These are phyloP conservation scores for Rhynchosporium graminicola DNA, from an alignment of 2,329 filamentous ascomycete genomes.

Conservation along the genomic window DNA sequence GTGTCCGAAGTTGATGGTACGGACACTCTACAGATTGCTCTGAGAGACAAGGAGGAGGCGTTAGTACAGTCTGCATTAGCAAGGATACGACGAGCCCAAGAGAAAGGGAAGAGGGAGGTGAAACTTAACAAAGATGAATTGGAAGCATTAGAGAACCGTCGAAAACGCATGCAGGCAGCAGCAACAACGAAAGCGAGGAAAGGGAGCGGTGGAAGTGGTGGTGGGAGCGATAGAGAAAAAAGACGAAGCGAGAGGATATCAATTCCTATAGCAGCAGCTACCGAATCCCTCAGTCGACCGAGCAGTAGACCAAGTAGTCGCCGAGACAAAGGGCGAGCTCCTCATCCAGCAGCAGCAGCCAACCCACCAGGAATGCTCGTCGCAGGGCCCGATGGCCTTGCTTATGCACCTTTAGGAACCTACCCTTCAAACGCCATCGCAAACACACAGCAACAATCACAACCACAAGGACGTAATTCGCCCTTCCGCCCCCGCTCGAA, in stretches of 20 bases:
- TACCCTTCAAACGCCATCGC: slow-evolving; percentile 33
- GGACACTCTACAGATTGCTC: slow-evolving; percentile 53
- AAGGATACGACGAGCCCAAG: slow-evolving; percentile 76
- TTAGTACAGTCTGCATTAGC: slow-evolving; percentile 77
- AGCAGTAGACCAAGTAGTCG: slow-evolving; percentile 21
- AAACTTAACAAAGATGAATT: slow-evolving; percentile 79
- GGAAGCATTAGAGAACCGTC: slow-evolving; percentile 71
- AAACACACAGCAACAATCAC: slow-evolving; percentile 12
- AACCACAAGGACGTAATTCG: slow-evolving; percentile 39
- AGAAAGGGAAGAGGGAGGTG: slow-evolving; percentile 75
- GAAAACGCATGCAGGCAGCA: slow-evolving; percentile 53
- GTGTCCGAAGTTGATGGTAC: slow-evolving; percentile 54
- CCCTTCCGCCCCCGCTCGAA: slow-evolving; percentile 40
- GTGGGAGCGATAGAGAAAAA: slow-evolving; percentile 35
- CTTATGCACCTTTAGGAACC: slow-evolving; percentile 49
- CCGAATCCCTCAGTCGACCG: slow-evolving; percentile 34
- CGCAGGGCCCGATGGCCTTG: slow-evolving; percentile 49
- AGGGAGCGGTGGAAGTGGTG: slow-evolving; percentile 31
- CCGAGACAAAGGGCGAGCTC: slow-evolving; percentile 31
- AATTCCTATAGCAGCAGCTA: slow-evolving; percentile 33
- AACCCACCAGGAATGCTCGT: slow-evolving; percentile 48
- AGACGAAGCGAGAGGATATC: slow-evolving; percentile 35
- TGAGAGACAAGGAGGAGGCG: slow-evolving; percentile 69
- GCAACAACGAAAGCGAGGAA: slow-evolving; percentile 32
- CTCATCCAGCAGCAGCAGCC: slow-evolving; percentile 34